Percentiles rank a stretch among this genome's conserved stretches.
Conservation (phyloP, 192 early-diverging fungal genomes). For the Kappamyces sp. region DNA sequence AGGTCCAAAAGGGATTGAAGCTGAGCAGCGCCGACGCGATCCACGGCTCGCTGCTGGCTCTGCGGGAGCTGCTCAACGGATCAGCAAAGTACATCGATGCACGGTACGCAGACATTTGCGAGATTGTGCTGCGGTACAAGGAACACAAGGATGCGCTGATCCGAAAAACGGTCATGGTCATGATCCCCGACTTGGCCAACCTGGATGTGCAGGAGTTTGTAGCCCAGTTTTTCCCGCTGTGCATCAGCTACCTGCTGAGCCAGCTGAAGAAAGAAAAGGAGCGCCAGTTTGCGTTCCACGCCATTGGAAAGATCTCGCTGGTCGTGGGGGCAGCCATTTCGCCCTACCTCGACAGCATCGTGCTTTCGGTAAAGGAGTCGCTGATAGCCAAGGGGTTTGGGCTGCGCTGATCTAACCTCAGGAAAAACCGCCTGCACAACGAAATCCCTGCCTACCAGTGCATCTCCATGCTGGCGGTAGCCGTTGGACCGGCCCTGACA, state of each 20-base stretch:
- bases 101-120: conserved; percentile 67
- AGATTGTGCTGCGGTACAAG: conserved; percentile 68
- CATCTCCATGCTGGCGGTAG: conserved; percentile 80
- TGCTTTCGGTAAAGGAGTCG: conserved; percentile 69
- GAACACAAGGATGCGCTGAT: conserved; percentile 76
- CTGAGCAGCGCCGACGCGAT: conserved; percentile 66
- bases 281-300: conserved; percentile 65
- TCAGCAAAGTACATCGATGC: conserved; percentile 85
- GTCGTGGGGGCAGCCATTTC: conserved; percentile 71
- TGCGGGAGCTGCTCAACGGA: conserved; percentile 72
- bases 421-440: conserved; percentile 21
- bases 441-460: conserved; percentile 64
- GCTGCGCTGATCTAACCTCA: conserved; percentile 15
- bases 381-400: conserved; percentile 63
- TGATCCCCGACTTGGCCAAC: conserved; percentile 77
- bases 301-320: conserved; percentile 81
- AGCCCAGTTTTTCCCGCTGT: conserved; percentile 57
- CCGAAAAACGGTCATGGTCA: conserved; percentile 70
- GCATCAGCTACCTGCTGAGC: conserved; percentile 66
- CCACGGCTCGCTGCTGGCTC: conserved; percentile 81
- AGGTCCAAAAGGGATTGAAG: conserved; percentile 67
- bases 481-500: conserved; percentile 85
- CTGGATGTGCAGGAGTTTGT: conserved; percentile 72
- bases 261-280: conserved; percentile 70
- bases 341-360: conserved; percentile 72